These are phyloP conservation scores for Pseudogymnoascus sp. DNA, from an alignment of 2,329 filamentous ascomycete species.

Conservation along the genomic window DNA sequence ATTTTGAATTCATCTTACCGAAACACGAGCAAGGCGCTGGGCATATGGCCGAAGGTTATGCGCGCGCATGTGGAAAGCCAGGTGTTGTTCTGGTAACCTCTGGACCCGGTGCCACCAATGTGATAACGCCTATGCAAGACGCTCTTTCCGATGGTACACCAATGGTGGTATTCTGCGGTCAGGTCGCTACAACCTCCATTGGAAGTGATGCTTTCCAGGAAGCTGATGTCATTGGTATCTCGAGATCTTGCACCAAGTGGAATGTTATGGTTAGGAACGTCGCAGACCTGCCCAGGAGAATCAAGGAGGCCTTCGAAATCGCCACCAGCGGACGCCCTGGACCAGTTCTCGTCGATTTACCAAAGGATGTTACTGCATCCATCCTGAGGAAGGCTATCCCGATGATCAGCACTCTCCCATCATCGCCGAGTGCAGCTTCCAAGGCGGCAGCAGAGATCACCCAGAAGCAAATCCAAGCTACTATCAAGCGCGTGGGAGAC, in stretches of 20 bases:
- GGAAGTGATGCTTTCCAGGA: constrained; percentile 97
- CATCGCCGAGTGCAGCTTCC: constrained; percentile 78
- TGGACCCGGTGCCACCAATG: constrained; percentile 91
- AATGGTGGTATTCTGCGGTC: constrained; percentile 90
- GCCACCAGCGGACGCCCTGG: constrained; percentile 89
- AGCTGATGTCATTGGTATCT: constrained; percentile 89
- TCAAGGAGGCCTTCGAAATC: constrained; percentile 98
- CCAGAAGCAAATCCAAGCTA: constrained; percentile 62
- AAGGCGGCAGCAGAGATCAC: constrained; percentile 68
- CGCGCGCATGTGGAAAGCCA: constrained; percentile 83
- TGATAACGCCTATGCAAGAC: constrained; percentile 93
- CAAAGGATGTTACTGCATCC: constrained; percentile 90
- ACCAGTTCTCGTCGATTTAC: constrained; percentile 89
- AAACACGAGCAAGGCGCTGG: constrained; percentile 96
- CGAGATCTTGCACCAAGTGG: constrained; percentile 94
- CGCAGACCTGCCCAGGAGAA: constrained; percentile 83
- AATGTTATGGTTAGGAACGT: constrained; percentile 98
- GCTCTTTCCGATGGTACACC: constrained; percentile 92
- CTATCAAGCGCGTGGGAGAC: constrained; percentile 68
- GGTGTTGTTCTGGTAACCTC: constrained; percentile 96
- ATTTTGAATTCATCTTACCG: constrained; percentile 93
- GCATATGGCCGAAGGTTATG: constrained; percentile 98
- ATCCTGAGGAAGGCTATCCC: constrained; percentile 80
- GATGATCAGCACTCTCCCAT: constrained; percentile 48
- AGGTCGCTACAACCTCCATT: constrained; percentile 84